Conservation (phyloP, 345 rosid genomes). For the Brassica carinata region DNA sequence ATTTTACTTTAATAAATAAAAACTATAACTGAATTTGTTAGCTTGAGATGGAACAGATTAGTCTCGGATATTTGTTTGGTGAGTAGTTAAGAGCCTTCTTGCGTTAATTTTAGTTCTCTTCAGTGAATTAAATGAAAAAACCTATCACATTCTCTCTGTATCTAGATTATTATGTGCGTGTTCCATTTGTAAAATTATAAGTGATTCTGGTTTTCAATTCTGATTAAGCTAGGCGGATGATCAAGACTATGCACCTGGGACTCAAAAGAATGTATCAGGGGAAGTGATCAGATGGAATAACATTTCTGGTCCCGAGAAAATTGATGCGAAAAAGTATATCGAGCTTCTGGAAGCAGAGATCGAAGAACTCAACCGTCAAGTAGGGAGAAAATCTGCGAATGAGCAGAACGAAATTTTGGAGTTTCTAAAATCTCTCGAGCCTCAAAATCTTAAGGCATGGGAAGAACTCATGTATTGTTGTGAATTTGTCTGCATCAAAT, state of each 20-base stretch:
- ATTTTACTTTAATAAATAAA: too few species aligned
- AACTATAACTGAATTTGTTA: not conserved
- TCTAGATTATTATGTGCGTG: not conserved
- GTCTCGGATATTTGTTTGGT: not conserved
- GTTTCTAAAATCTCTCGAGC: constrained; percentile 87
- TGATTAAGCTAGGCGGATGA: constrained; percentile 48
- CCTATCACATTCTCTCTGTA: not conserved
- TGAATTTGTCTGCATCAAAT: not conserved
- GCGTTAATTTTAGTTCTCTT: not conserved
- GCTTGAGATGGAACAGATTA: not conserved
- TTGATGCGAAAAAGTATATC: constrained; percentile 87
- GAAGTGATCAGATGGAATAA: constrained; percentile 93
- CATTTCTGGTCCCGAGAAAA: constrained; percentile 84
- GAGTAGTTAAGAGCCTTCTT: not conserved
- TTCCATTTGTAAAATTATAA: not conserved
- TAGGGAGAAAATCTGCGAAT: constrained; percentile 61
- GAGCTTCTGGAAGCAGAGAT: constrained; percentile 96
- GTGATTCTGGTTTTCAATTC: constrained; percentile 16
- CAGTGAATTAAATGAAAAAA: not conserved
- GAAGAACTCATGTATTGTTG: not conserved
- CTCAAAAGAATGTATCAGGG: constrained; percentile 92
- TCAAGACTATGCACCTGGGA: constrained; percentile 87
- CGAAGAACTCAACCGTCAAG: constrained; percentile 80
- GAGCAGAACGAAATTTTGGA: constrained; percentile 88
- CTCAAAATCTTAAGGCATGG: constrained; percentile 89